phyloP scores from a whole-genome alignment of 2,329 filamentous ascomycete species.

The Herpotrichia juniperi region DNA sequence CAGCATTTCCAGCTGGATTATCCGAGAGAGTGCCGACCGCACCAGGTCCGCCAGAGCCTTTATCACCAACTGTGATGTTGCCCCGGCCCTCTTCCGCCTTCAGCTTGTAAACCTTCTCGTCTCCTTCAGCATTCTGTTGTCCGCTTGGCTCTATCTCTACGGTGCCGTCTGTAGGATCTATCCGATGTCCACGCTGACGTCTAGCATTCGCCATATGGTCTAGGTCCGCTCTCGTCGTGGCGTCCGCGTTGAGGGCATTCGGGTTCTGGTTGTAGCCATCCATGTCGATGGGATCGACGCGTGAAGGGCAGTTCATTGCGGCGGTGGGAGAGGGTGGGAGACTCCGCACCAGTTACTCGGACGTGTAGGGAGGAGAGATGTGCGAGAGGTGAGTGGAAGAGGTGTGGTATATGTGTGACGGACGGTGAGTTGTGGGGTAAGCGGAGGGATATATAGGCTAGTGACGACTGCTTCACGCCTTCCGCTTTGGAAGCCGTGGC shows the following conservation, averaged over 20 bases:
- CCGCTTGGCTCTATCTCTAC: constrained; percentile 15
- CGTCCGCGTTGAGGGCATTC: constrained; percentile 61
- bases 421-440: background rate
- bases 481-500: background rate
- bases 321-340: constrained; percentile 1
- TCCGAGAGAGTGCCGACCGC: constrained; percentile 3
- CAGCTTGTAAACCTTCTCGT: constrained; percentile 3
- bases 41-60: constrained; percentile 6
- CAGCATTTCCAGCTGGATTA: constrained; percentile 5
- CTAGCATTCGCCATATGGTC: constrained; percentile 66
- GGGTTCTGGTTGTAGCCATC: constrained; percentile 69
- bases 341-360: background rate
- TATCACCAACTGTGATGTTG: constrained; percentile 7
- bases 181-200: constrained; percentile 51
- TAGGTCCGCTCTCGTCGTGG: constrained; percentile 67
- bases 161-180: constrained; percentile 23
- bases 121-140: constrained; percentile 7
- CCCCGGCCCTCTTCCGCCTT: constrained; percentile 12
- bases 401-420: background rate
- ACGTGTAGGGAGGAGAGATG: background rate
- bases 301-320: constrained; percentile 69
- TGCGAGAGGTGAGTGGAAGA: background rate
- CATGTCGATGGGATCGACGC: constrained; percentile 59
- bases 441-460: background rate
- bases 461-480: background rate